phyloP scores from a whole-genome alignment of 371 early-diverging fungal species.

The Mucor piriformis region DNA sequence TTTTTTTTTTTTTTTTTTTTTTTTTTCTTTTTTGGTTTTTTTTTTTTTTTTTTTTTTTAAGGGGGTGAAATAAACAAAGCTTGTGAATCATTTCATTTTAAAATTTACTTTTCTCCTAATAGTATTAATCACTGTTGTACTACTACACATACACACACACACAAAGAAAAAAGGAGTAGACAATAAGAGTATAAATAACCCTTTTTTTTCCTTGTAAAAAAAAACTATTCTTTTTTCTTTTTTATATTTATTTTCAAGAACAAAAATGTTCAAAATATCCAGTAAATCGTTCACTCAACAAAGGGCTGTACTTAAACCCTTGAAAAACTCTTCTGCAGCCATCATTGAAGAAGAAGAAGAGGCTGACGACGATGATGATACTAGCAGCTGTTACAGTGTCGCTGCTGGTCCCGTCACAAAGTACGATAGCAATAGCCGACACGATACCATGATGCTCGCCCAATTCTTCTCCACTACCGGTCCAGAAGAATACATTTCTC shows the following conservation, averaged over 20 bases:
- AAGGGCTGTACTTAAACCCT: constrained; percentile 17
- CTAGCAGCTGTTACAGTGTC: constrained; percentile 1
- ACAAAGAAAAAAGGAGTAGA: neutral
- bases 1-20: neutral
- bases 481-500: constrained; percentile 33
- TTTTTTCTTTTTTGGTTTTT: too few species aligned
- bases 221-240: neutral
- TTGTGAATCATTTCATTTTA: constrained; percentile 1
- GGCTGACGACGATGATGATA: neutral
- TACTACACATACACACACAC: neutral
- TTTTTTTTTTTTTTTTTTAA: neutral
- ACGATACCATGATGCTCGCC: constrained; percentile 37
- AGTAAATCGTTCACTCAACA: constrained; percentile 15
- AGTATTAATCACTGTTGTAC: neutral
- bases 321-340: neutral
- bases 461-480: constrained; percentile 43
- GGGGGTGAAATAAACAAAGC: neutral
- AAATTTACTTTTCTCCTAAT: neutral
- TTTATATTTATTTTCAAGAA: constrained; percentile 1
- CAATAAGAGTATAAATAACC: neutral
- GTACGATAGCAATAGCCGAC: neutral
- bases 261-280: constrained; percentile 13
- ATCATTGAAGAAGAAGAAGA: constrained; percentile 10
- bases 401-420: too few species aligned
- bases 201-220: neutral